Evolutionary conservation across 768 basidiomycete species (phyloP).

Genomic region (Ramaria rubella): DNA sequence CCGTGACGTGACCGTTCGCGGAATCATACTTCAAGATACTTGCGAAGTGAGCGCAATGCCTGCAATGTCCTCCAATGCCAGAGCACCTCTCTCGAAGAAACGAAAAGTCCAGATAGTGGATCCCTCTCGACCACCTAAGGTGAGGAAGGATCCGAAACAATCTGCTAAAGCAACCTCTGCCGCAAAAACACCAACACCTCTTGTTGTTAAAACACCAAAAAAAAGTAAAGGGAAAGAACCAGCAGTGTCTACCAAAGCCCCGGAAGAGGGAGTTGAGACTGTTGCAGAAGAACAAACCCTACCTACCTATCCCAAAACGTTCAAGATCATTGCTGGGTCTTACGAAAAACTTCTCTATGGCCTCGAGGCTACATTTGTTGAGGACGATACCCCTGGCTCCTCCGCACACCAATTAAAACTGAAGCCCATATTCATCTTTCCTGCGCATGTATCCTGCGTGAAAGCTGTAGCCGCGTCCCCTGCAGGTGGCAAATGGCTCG

Average conservation of each 20-base stretch:
- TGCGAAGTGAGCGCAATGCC: neutral
- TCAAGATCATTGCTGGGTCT: conserved; percentile 86
- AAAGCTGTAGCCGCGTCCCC: conserved; percentile 87
- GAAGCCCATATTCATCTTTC: conserved; percentile 90
- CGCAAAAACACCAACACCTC: neutral
- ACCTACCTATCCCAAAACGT: conserved; percentile 42
- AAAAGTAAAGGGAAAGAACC: conserved; percentile 4
- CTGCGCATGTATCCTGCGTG: conserved; percentile 90
- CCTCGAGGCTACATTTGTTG: conserved; percentile 50
- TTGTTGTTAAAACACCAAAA: neutral
- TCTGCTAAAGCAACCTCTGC: neutral
- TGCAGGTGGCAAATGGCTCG: conserved; percentile 90
- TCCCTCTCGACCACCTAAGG: neutral
- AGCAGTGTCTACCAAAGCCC: neutral
- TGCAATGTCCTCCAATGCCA: neutral
- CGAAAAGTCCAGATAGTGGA: neutral
- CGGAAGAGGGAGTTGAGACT: neutral
- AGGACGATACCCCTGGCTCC: conserved; percentile 17
- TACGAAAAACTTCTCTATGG: conserved; percentile 97
- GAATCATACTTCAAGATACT: too few relatives aligned
- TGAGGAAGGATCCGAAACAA: neutral
- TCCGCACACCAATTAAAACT: conserved; percentile 34
- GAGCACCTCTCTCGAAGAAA: neutral
- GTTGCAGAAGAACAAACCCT: conserved; percentile 19
- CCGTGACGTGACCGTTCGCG: neutral